These are phyloP conservation scores for Kandelia obovata DNA, from an alignment of 345 rosid genomes.

Conservation along the genomic window DNA sequence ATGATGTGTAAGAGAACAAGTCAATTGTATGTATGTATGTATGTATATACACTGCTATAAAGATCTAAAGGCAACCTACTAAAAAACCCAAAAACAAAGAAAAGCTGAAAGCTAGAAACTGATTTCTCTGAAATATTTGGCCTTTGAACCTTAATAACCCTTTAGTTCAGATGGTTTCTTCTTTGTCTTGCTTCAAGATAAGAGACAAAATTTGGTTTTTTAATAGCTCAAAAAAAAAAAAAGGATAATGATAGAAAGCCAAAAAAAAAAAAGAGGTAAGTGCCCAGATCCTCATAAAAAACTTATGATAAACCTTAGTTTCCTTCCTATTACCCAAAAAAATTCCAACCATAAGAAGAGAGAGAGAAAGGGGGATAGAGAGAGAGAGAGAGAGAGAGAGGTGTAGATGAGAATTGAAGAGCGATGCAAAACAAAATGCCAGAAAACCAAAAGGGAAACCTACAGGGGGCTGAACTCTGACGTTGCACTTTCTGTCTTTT, in stretches of 20 bases:
- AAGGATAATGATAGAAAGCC: constrained; percentile 5
- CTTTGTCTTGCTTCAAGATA: constrained; percentile 62
- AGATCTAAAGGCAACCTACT: constrained; percentile 25
- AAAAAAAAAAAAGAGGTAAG: constrained; percentile 5
- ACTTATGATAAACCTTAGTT: constrained; percentile 21
- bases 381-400: constrained; percentile 31
- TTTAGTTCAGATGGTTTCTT: constrained; percentile 7
- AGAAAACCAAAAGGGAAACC: constrained; percentile 25
- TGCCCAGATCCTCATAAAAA: constrained; percentile 25
- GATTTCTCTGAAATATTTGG: constrained; percentile 1
- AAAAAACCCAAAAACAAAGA: constrained; percentile 13
- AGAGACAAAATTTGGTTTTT: constrained; percentile 55
- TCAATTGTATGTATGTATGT: too few relatives aligned
- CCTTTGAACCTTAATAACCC: background rate
- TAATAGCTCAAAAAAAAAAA: constrained; percentile 26
- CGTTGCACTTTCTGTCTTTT: constrained; percentile 78
- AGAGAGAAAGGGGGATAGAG: constrained; percentile 11
- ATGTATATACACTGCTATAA: background rate
- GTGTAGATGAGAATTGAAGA: constrained; percentile 37
- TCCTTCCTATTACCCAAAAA: constrained; percentile 24
- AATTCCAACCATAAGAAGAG: constrained; percentile 40
- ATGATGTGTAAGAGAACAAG: background rate
- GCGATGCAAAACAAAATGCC: constrained; percentile 28
- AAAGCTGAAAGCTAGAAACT: constrained; percentile 7
- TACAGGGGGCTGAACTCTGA: constrained; percentile 43